Base-by-base conservation (phyloP, 2,329 filamentous ascomycete genomes). In the Sordariomycetes sp. region DNA sequence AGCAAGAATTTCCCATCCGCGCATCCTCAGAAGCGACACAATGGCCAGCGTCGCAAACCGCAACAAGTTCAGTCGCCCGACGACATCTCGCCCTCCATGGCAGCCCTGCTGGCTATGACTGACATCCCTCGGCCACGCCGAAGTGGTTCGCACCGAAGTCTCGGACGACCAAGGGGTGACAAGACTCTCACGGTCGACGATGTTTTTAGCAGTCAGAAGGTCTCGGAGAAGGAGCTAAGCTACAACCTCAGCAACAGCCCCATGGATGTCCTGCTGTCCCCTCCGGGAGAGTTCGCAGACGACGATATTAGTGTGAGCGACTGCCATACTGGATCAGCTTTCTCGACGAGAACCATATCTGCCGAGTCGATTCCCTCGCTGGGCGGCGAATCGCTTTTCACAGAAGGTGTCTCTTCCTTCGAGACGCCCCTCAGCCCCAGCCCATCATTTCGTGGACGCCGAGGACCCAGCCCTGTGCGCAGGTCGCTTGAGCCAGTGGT, bases 311-410 rank as follows among this genome's bases (percentile, higher is more conserved):
- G 63, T 26, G 49, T 56, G 21, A 71, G 64, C 45, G 72, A 77
- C 37, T 72, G 68, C 49, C 63, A 64, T 21, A 57, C 67, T 16
- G 67, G 67, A 17, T 75, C 69, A 8, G 54, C 63, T 14, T 50
- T 73, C 31, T 77, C 70, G 4, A 69, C 62, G 2, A 65, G 72
- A 34, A 73, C 73, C 2, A 59, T 68, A 7, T 80, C 75, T 9
- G 59, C 70, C 33, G 75, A 79, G 39, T 80, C 75, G 3, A 64
- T 79, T 39, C 74, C 75, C 2, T 80, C 75, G 2, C 53, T 80
- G 7, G n/a, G n/a, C n/a, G 63, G 64, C 28, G 68, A 69, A 30
- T 79, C 74, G 0, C 62, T 69, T 32, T 61, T 59, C 6, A 72
- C 68, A 6, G 68, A 70, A 32, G 50, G 58, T 2, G 43, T 66